Conservation (phyloP, 805 yeast species). For the Cyberlindnera xylosilytica region DNA sequence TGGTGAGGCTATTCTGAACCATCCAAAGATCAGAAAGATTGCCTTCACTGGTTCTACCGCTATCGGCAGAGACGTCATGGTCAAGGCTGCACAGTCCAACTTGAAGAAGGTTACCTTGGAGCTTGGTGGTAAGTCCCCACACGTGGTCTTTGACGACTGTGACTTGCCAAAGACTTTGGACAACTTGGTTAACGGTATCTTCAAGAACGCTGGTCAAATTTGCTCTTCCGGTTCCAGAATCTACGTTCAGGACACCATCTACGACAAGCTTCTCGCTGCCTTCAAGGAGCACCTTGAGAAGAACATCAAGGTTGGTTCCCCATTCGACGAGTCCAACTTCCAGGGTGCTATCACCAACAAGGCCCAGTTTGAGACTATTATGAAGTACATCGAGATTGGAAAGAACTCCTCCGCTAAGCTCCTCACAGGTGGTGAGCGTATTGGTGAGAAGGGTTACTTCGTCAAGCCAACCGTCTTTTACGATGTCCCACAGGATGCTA, state of each 20-base stretch:
- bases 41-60: conserved; percentile 84
- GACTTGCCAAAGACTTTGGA: conserved; percentile 45
- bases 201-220: conserved; percentile 79
- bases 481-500: conserved; percentile 60
- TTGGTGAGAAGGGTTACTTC: conserved; percentile 66
- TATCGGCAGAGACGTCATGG: conserved; percentile 69
- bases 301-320: conserved; percentile 63
- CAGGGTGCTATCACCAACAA: conserved; percentile 80
- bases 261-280: conserved; percentile 56
- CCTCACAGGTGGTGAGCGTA: conserved; percentile 68
- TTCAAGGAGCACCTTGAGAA: conserved; percentile 58
- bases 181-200: conserved; percentile 63
- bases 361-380: conserved; percentile 65
- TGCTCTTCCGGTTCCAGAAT: conserved; percentile 83
- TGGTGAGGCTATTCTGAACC: conserved; percentile 68
- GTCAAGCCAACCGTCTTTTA: conserved; percentile 72
- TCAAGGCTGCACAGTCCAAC: conserved; percentile 64
- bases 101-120: conserved; percentile 79
- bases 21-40: conserved; percentile 67
- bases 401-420: conserved; percentile 65
- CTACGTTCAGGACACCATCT: conserved; percentile 67
- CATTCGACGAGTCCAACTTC: conserved; percentile 62
- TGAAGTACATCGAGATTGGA: conserved; percentile 65
- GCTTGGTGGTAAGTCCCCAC: conserved; percentile 82
- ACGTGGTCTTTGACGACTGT: conserved; percentile 70